Evolutionary conservation across 2,329 filamentous ascomycete species (phyloP), one percentile per base, ranked within the genome.

Genomic region (Chlorencoelia australis): DNA sequence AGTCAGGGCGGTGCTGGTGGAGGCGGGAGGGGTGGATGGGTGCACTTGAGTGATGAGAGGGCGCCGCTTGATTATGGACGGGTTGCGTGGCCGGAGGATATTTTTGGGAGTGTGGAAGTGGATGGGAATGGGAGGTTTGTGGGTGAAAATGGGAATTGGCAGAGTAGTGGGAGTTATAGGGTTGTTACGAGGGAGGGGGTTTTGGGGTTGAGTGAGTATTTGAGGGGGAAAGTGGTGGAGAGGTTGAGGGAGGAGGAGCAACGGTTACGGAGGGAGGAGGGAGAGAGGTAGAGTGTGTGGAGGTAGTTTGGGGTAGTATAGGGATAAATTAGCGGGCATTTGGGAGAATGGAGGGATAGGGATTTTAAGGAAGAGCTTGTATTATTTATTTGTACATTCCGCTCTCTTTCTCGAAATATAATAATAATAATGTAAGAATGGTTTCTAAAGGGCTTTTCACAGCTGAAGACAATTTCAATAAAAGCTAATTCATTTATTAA

Each of bases 51-150:
- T 37, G 78, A 82, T 52, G 50, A 62, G 35, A 62, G 78, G 35
- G 79, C 78, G 34, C 74, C 75, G 2, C 76, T 75, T 0, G 76
- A 79, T 48, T 82, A 68, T 63, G 77, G 77, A 11, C 60, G 78
- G 35, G 81, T 82, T 52, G 75, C 77, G 2, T 80, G 72, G 65
- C 76, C 77, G 1, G 77, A 82, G 49, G 77, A 82, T 50, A 82
- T 82, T 24, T 61, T 82, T 36, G 78, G 77, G 24, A 81, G 76
- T 44, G 65, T 82, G 26, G 71, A 80, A 52, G 77, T 82, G 4
- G 66, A 79, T 51, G 65, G 63, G 2, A 45, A 59, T 5, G 78
- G 78, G 0, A 53, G 67, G 18, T 69, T 80, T 34, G 47, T 50
- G 5, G 53, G 47, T 18, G 45, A 43, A 17, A 33, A 44, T 17